Conservation (phyloP, 768 basidiomycete species). For the Phylloporus sp. region DNA sequence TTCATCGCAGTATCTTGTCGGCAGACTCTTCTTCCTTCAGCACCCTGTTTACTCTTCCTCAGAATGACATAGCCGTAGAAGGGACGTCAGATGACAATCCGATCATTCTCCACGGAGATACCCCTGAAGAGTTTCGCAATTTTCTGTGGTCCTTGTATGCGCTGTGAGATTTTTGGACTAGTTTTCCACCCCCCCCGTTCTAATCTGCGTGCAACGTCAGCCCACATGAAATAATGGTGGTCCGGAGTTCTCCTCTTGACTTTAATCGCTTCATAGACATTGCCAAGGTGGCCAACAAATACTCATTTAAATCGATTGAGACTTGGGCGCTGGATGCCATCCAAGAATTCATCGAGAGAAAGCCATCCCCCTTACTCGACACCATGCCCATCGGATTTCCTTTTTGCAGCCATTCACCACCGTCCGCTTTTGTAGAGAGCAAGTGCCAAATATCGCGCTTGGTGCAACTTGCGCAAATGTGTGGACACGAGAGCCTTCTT, state of each 20-base stretch:
- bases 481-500: slow-evolving; percentile 57
- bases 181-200: background rate
- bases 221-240: slow-evolving; percentile 55
- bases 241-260: slow-evolving; percentile 47
- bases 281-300: slow-evolving; percentile 66
- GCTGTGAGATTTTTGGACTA: slow-evolving; percentile 42
- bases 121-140: slow-evolving; percentile 60
- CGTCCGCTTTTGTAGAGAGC: slow-evolving; percentile 35
- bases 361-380: slow-evolving; percentile 49
- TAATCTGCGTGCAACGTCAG: slow-evolving; percentile 31
- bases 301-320: slow-evolving; percentile 69
- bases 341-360: slow-evolving; percentile 60
- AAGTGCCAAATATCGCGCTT: slow-evolving; percentile 55
- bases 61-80: slow-evolving; percentile 47
- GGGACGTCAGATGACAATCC: slow-evolving; percentile 65
- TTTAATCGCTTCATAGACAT: slow-evolving; percentile 57
- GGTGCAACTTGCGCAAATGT: slow-evolving; percentile 64
- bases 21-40: slow-evolving; percentile 62
- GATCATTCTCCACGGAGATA: slow-evolving; percentile 60
- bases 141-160: slow-evolving; percentile 80
- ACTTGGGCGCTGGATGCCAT: slow-evolving; percentile 75
- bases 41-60: slow-evolving; percentile 65
- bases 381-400: slow-evolving; percentile 34
- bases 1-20: slow-evolving; percentile 58
- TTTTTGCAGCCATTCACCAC: slow-evolving; percentile 24